Conservation (phyloP, 805 yeast species). For the Lipomyces sp. region DNA sequence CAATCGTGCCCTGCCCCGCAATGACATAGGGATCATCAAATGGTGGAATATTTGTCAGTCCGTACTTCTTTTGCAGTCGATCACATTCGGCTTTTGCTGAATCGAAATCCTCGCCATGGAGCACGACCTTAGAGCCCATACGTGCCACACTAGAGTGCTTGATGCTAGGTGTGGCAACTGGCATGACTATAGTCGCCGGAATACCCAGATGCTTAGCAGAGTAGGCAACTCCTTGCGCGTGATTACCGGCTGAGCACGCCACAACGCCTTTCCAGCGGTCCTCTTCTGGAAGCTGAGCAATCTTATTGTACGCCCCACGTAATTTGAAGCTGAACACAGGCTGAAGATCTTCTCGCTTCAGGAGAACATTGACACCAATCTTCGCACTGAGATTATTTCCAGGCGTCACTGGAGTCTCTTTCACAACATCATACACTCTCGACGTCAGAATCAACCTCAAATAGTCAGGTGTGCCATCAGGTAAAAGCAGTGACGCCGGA, state of each 20-base stretch:
- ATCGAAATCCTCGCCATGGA: constrained; percentile 93
- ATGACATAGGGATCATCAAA: constrained; percentile 97
- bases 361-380: constrained; percentile 71
- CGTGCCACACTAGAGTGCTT: constrained; percentile 90
- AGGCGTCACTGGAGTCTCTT: constrained; percentile 81
- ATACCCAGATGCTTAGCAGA: constrained; percentile 84
- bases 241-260: constrained; percentile 99
- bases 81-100: constrained; percentile 91
- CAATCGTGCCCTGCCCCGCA: constrained; percentile 99
- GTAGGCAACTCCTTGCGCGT: constrained; percentile 98
- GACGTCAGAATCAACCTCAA: constrained; percentile 88
- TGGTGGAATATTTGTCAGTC: constrained; percentile 92
- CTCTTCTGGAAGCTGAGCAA: constrained; percentile 71
- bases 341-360: constrained; percentile 89
- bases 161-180: constrained; percentile 93
- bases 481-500: constrained; percentile 34
- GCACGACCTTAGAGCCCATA: constrained; percentile 90
- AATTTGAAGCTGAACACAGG: constrained; percentile 96
- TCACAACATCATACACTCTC: constrained; percentile 91
- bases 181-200: constrained; percentile 98
- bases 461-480: constrained; percentile 81
- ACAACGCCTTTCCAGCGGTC: constrained; percentile 82
- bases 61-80: constrained; percentile 68
- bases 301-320: constrained; percentile 98
- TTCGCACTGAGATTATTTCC: constrained; percentile 78